Base-by-base conservation (phyloP, 2,329 filamentous ascomycete species). In the Dendryphion nanum region DNA sequence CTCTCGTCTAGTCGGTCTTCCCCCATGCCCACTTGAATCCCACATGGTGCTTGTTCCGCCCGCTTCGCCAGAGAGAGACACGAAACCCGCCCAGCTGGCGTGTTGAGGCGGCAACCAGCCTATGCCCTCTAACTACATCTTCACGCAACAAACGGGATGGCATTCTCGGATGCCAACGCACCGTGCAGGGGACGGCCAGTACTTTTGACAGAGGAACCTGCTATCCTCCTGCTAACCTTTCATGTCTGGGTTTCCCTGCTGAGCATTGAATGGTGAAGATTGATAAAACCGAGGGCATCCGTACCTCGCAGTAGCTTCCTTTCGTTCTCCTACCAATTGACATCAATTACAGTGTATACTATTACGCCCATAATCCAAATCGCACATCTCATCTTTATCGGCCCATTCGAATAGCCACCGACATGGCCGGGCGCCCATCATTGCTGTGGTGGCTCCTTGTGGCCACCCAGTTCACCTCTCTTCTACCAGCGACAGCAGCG, bases 161-260 rank as follows among this genome's bases (percentile, higher is more conserved):
- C 23, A 26, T 10, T 33, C 47, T 41, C 51, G 46, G 43, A 48
- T 62, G 58, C 58, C 58, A 63, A 44, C 59, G 59, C 60, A 63
- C 55, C 55, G 57, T 55, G 60, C 59, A 62, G 59, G 49, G 30
- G 19, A 47, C 34, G 56, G 55, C 47, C 53, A 50, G 39, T 45
- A 47, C 51, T 29, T 40, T 38, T 34, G 35, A 28, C 38, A 42
- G 44, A 36, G 38, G 30, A 42, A 45, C n/a, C n/a, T n/a, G n/a
- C n/a, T n/a, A n/a, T n/a, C n/a, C n/a, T n/a, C n/a, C n/a, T n/a
- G n/a, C n/a, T n/a, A n/a, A n/a, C n/a, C n/a, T n/a, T n/a, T n/a
- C n/a, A n/a, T n/a, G n/a, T n/a, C n/a, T n/a, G n/a, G n/a, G n/a
- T n/a, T n/a, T n/a, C n/a, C n/a, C n/a, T n/a, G n/a, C n/a, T n/a